Conservation (phyloP, 225 moss, liverwort and hornwort genomes). For the Bryoerythrophyllum caledonicum region DNA sequence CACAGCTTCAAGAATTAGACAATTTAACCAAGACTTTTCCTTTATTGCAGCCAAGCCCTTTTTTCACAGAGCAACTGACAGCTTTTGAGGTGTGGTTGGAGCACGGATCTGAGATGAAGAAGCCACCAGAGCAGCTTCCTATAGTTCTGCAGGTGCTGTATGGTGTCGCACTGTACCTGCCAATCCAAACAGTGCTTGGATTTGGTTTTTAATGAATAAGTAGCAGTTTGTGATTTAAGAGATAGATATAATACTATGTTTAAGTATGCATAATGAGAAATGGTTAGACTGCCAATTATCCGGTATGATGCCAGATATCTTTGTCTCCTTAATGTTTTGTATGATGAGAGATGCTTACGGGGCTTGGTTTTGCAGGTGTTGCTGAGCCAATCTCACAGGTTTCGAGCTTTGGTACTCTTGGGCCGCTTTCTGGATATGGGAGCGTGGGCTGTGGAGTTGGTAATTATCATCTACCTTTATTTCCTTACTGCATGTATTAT, state of each 20-base stretch:
- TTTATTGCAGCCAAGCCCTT: conserved; percentile 83
- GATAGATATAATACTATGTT: neutral
- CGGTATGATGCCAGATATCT: neutral
- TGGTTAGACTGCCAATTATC: neutral
- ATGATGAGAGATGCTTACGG: conserved; percentile 19
- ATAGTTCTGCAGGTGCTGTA: conserved; percentile 81
- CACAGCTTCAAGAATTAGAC: neutral
- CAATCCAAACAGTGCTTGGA: neutral
- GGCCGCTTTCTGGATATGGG: conserved; percentile 97
- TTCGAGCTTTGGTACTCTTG: conserved; percentile 86
- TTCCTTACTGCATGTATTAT: neutral
- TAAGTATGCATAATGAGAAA: neutral
- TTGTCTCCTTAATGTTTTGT: neutral
- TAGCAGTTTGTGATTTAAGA: neutral
- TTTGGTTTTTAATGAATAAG: conserved; percentile 10
- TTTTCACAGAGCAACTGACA: conserved; percentile 93
- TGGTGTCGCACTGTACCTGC: neutral
- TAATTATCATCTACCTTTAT: conserved; percentile 27
- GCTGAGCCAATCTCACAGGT: conserved; percentile 95
- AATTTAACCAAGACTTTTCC: neutral
- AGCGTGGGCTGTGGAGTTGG: conserved; percentile 96
- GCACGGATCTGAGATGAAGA: conserved; percentile 87
- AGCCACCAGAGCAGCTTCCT: conserved; percentile 93
- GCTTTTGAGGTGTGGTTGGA: conserved; percentile 98
- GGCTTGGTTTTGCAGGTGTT: conserved; percentile 61